Evolutionary conservation across 1,284 basidiomycete genomes (phyloP), one percentile per base, ranked within the genome.

Genomic region (Xerocomus minutiporus): DNA sequence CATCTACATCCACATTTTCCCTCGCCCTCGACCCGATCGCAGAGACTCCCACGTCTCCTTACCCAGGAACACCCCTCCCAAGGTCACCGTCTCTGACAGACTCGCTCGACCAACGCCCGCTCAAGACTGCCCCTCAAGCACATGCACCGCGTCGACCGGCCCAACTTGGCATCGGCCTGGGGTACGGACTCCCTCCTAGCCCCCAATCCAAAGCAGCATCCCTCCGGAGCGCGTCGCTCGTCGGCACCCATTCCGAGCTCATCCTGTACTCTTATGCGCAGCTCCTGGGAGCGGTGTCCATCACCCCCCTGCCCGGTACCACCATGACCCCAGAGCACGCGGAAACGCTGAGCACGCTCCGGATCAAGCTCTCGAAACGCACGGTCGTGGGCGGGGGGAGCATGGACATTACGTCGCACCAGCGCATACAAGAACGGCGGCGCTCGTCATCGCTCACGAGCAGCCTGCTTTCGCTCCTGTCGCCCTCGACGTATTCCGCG

Each of bases 211-310:
- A 48, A 39, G 11, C 32, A 0, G 17, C 39, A 41, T 59, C 72
- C 28, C 51, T 69, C 54, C 73, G 72, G 29, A 71, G 73, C 5
- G 67, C 75, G 5, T 61, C 75, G 2, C 78, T 80, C 59, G 64
- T 71, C 41, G 67, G 72, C 42, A 61, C 75, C 2, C 79, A 79
- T 52, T 77, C 78, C 8, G 87, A 92, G 59, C 73, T 88, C 11
- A 79, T 94, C n/a, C 75, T 94, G 1, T 95, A 93, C 70, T 84
- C 91, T 0, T 94, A 93, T 64, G 89, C 86, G 0, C 91, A 93
- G 60, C 76, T 94, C 26, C 73, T 81, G n/a, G 92, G 91, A 3
- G 80, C 75, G 0, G 73, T 86, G 48, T 75, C 79, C 29, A 58
- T 78, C 50, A 63, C 66, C 1, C 69, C 76, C 8, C 54, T 71